Conservation (phyloP, 176 grass and related monocot genomes). For the Cocos nucifera region DNA sequence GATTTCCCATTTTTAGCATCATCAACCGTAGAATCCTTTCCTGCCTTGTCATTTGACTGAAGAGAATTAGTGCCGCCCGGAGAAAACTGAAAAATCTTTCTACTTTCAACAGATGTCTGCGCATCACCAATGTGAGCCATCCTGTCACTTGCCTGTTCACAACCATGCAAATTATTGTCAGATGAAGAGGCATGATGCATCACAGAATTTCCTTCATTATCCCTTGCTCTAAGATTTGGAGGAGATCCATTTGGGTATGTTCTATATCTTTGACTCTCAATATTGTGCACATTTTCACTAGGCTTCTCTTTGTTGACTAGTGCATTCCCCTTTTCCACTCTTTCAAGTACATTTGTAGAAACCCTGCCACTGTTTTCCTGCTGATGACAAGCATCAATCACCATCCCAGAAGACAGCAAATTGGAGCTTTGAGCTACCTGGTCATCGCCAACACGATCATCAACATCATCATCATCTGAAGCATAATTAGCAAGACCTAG, state of each 20-base stretch:
- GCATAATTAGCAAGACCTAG: slow-evolving; percentile 92
- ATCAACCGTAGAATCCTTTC: slow-evolving; percentile 4
- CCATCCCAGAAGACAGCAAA: slow-evolving; percentile 17
- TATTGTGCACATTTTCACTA: background rate
- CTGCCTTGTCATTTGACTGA: slow-evolving; percentile 18
- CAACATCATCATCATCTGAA: slow-evolving; percentile 61
- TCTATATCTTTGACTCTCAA: background rate
- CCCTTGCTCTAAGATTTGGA: background rate
- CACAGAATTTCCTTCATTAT: slow-evolving; percentile 7
- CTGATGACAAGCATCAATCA: slow-evolving; percentile 22
- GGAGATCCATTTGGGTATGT: background rate
- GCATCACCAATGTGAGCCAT: slow-evolving; percentile 5
- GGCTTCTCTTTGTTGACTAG: slow-evolving; percentile 2
- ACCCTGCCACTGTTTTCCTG: slow-evolving; percentile 24
- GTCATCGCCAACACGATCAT: slow-evolving; percentile 2
- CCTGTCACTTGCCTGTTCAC: slow-evolving; percentile 2
- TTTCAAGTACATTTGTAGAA: slow-evolving; percentile 14
- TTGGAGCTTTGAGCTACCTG: slow-evolving; percentile 14
- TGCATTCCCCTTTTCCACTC: slow-evolving; percentile 18
- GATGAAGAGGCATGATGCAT: slow-evolving; percentile 5
- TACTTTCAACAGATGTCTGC: slow-evolving; percentile 5
- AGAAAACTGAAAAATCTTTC: slow-evolving; percentile 18
- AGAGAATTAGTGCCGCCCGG: slow-evolving; percentile 4
- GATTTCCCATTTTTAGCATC: slow-evolving; percentile 21
- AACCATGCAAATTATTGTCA: slow-evolving; percentile 17